Base-by-base conservation (phyloP, 139 green algal genomes). In the Picochlorum costavermella region DNA sequence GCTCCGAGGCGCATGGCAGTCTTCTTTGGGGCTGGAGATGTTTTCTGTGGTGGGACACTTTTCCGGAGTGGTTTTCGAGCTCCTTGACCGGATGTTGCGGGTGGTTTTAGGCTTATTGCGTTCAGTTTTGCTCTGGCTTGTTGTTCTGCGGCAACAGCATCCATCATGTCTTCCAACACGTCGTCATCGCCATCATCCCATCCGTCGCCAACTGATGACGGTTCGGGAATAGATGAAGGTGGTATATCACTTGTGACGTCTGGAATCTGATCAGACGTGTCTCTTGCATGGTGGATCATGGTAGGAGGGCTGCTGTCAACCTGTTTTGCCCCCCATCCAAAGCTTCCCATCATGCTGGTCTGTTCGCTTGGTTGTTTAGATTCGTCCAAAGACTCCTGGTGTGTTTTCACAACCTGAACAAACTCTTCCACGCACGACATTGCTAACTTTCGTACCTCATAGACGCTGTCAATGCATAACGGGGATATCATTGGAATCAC, bases 401-500 rank as follows among this genome's bases (percentile, higher is more conserved):
- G 23, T 8, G 63, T 56, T 20, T 64, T 53, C 17, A 88, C 55
- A 11, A 56, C n/a, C 20, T 51, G 33, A 14, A 75, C 11, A 26
- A 82, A 81, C n/a, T 61, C 44, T 26, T 79, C 61, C 26, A 82
- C 6, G 49, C 75, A 84, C 28, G 56, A 50, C 37, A 91, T 70
- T 57, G 79, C 75, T 12, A 64, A 68, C 29, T 60, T 62, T 30
- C 67, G 65, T 56, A 90, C 85, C 51, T 93, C 85, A 23, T 73
- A 28, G 9, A 92, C 72, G 6, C 73, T 44, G 68, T 98, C 92
- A 6, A 94, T 68, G 14, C 71, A 75, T 43, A 96, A 74, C 5
- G 94, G 90, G 4, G 76, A 77, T 0, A 91, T 69, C 0, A 71
- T 68, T 2, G 93, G 93, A 59, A 98, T 49, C 1, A 95, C 72